Evolutionary conservation across 148 eudicot genomes (phyloP), one percentile per base, ranked within the genome.

Genomic region (Camellia sinensis): DNA sequence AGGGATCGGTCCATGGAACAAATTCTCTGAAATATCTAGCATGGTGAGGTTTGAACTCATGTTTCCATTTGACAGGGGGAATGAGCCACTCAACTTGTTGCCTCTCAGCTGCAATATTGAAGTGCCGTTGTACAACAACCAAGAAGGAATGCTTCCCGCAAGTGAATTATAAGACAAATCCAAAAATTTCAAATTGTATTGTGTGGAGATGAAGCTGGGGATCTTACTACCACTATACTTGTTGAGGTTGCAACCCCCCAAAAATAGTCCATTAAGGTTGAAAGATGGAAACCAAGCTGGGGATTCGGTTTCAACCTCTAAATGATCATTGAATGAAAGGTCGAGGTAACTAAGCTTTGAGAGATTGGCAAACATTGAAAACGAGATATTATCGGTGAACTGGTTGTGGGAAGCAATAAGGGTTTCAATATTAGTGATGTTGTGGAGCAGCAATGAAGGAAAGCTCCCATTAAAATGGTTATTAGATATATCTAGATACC

Each of bases 351-450:
- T 64, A 64, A 64, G 67, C 67, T 22, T 64, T 5, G 67, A 64
- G 41, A 64, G 67, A 64, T 64, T 64, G 67, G 67, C 37, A 64
- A 64, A 64, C 41, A 64, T 22, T 6, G 67, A 64, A 64, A 64
- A 19, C 10, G 67, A 21, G 41, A 64, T 64, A 11, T 8, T 8
- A 7, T 14, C 67, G 0, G 3, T 64, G 41, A 64, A 64, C 41
- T 5, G 41, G 13, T 64, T 64, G 41, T 64, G 13, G 67, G 67
- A 64, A 64, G 67, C 67, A 21, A 21, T 19, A 64, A 64, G 9
- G 67, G 12, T 7, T 11, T 64, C 41, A 7, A 64, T 64, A 2
- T 22, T 64, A 2, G 67, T 64, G 2, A 64, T 6, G 41, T 64
- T 64, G 0, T 3, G 13, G 22, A 64, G 13, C 13, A 64, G 13